These are phyloP conservation scores for Pseudozyma tsukubaensis DNA, from an alignment of 1,284 basidiomycete genomes.

Conservation along the genomic window DNA sequence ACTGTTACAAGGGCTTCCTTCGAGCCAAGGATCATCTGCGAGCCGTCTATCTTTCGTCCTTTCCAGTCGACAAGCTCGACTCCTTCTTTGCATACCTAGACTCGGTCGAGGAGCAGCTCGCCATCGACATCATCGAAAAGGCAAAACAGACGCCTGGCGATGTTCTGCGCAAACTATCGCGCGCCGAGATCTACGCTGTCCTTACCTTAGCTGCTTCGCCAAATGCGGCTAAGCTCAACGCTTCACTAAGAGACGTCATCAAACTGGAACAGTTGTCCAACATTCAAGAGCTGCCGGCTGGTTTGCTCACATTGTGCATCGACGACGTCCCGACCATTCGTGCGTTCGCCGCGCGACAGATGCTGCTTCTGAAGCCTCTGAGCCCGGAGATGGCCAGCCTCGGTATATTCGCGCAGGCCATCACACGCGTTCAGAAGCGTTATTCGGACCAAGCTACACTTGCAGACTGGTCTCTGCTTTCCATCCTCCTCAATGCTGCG, in stretches of 20 bases:
- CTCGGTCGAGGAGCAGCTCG: constrained; percentile 47
- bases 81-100: constrained; percentile 52
- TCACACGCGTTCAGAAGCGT: constrained; percentile 10
- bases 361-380: constrained; percentile 42
- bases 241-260: constrained; percentile 27
- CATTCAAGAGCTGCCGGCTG: constrained; percentile 46
- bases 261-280: constrained; percentile 33
- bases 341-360: constrained; percentile 40
- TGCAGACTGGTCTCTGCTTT: constrained; percentile 45
- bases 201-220: constrained; percentile 44
- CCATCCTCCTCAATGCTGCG: constrained; percentile 38
- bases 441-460: constrained; percentile 16
- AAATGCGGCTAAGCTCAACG: constrained; percentile 30
- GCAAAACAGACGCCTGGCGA: constrained; percentile 10
- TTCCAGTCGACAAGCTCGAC: constrained; percentile 41
- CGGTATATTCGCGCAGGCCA: constrained; percentile 22
- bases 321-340: constrained; percentile 38
- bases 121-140: constrained; percentile 34
- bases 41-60: constrained; percentile 34
- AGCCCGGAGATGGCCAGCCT: constrained; percentile 18
- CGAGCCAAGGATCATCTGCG: constrained; percentile 40
- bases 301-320: constrained; percentile 40
- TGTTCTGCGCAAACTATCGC: constrained; percentile 31
- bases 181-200: constrained; percentile 43
- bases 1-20: constrained; percentile 55